Evolutionary conservation across 2,329 filamentous ascomycete genomes (phyloP).

Genomic region (Aspergillus tanneri): DNA sequence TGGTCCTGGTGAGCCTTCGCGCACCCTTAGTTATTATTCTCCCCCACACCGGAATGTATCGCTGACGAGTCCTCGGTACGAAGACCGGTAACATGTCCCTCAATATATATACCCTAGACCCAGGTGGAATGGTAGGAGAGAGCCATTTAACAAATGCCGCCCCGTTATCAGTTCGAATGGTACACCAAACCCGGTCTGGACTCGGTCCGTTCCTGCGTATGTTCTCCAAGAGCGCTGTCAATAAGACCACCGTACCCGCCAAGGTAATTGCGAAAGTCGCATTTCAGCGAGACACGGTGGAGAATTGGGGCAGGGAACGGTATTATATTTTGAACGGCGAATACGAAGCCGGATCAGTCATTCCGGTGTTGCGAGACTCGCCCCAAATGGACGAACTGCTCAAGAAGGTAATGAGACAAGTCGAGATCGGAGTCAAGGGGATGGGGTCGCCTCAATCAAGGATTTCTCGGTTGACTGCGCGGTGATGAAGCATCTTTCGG

Average conservation of each 20-base stretch:
- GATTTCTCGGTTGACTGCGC: slow-evolving; percentile 22
- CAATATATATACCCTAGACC: slow-evolving; percentile 40
- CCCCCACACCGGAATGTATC: no score
- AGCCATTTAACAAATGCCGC: slow-evolving; percentile 25
- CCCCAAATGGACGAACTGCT: slow-evolving; percentile 30
- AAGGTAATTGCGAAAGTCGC: slow-evolving; percentile 37
- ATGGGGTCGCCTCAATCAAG: slow-evolving; percentile 30
- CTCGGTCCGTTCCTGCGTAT: slow-evolving; percentile 35
- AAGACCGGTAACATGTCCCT: slow-evolving; percentile 36
- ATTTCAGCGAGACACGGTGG: slow-evolving; percentile 33
- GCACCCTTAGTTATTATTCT: no score
- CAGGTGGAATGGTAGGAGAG: slow-evolving; percentile 30
- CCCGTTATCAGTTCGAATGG: slow-evolving; percentile 32
- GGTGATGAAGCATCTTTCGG: slow-evolving; percentile 3
- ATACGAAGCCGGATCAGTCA: slow-evolving; percentile 39
- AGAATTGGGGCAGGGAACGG: slow-evolving; percentile 30
- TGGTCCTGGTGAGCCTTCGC: slow-evolving; percentile 35
- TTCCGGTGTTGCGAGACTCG: slow-evolving; percentile 29
- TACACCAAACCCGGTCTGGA: slow-evolving; percentile 33
- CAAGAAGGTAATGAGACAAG: slow-evolving; percentile 31
- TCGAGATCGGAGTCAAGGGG: slow-evolving; percentile 29
- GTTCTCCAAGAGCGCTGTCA: slow-evolving; percentile 37
- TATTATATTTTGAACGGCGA: slow-evolving; percentile 37
- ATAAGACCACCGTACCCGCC: slow-evolving; percentile 36
- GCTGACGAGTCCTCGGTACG: slow-evolving; percentile 4